Evolutionary conservation across 2,329 filamentous ascomycete species (phyloP), one percentile per base, ranked within the genome.

Genomic region (Colletotrichum camelliae): DNA sequence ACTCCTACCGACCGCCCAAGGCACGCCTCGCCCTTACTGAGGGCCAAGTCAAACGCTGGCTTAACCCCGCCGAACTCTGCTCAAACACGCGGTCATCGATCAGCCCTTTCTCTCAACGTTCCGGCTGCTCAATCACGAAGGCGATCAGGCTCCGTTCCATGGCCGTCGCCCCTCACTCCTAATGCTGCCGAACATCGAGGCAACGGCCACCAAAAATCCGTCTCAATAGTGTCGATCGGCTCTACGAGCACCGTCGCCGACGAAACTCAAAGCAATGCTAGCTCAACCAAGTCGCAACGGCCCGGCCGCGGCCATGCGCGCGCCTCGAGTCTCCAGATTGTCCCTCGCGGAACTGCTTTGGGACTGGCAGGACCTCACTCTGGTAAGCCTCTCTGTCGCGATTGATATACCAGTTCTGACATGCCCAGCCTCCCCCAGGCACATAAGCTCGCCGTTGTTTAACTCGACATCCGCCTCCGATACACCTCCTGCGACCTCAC

Each of bases 181-280:
- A 85, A 55, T 27, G 57, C 64, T 78, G 81, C 72, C 79, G 81
- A 78, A 43, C 52, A 77, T 24, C 78, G 82, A 27, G 87, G 89
- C n/a, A 91, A 93, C 80, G 87, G 88, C 69, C 94, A 96, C 80
- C 92, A 93, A 82, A 89, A 94, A 79, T 96, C 95, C 4, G 89
- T 97, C 35, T 97, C 95, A 21, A 96, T 97, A 77, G 92, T 96
- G 61, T 96, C 95, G 12, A 91, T 96, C 79, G 93, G 93, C 13
- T 91, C 91, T 24, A 80, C 87, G 78, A 85, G 86, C 48, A 87
- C 85, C 35, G 84, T 86, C 24, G 84, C 88, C 55, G 89, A 90
- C 27, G 85, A 87, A 58, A 79, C 80, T 24, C 84, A 86, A 65
- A 83, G 83, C 72, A 87, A 86, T 77, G 87, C 89, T 33, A 79